Conservation (phyloP, 345 rosid species). For the Angophora floribunda region DNA sequence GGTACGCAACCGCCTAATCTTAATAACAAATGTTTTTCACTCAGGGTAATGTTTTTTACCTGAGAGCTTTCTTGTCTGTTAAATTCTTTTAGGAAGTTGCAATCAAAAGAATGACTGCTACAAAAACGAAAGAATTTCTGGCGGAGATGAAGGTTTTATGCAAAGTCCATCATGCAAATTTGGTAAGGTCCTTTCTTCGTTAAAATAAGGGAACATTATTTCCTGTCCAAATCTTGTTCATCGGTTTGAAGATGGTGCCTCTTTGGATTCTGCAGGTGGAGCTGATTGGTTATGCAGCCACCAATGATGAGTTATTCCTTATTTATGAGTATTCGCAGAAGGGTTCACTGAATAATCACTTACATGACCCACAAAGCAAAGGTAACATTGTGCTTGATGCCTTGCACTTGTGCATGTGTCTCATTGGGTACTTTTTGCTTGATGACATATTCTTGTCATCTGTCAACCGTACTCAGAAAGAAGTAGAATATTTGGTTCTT, state of each 20-base stretch:
- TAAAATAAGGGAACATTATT: neutral
- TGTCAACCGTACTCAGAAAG: neutral
- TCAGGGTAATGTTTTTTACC: neutral
- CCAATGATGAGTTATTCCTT: constrained; percentile 68
- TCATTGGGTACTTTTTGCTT: neutral
- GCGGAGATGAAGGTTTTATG: constrained; percentile 97
- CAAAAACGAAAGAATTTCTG: constrained; percentile 83
- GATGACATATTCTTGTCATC: neutral
- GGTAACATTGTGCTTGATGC: constrained; percentile 22
- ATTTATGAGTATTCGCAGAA: constrained; percentile 90
- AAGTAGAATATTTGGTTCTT: neutral
- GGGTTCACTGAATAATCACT: constrained; percentile 76
- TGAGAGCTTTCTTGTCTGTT: neutral
- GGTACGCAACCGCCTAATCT: constrained; percentile 17
- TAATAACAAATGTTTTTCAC: neutral
- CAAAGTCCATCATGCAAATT: constrained; percentile 93
- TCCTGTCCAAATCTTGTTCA: neutral
- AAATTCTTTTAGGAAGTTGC: constrained; percentile 66
- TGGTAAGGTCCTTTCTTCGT: constrained; percentile 34
- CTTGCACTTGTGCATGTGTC: neutral
- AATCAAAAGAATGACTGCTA: constrained; percentile 85
- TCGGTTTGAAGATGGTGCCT: neutral
- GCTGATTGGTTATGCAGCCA: constrained; percentile 84
- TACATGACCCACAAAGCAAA: constrained; percentile 85
- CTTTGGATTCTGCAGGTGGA: constrained; percentile 47